Base-by-base conservation (phyloP, 345 rosid genomes). In the Xanthoceras sorbifolium region DNA sequence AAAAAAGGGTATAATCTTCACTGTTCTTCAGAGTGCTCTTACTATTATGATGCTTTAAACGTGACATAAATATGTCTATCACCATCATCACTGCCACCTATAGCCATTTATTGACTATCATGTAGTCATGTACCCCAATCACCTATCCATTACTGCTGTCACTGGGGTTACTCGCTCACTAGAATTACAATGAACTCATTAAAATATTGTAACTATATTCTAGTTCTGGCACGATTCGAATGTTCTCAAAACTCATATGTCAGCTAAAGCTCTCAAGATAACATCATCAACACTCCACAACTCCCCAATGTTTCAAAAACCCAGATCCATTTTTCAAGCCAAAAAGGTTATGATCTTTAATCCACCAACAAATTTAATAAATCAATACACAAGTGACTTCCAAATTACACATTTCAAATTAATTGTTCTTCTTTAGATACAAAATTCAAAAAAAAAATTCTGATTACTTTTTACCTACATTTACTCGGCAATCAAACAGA, bases 401-500 rank as follows among this genome's bases (percentile, higher is more conserved):
- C 28, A 62, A 62, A 62, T 68, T 26, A 28, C 60, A 44, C 18
- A 46, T 28, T 62, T 62, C 69, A 62, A 44, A 5, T 4, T 10
- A 26, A 44, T 10, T 42, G 42, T 38, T 20, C 15, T 44, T 44
- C 15, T 50, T 42, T 52, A 48, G 31, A 25, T 48, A 12, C 62
- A 46, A 74, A 74, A 29, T 28, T 74, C 48, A 3, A 29, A 55
- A 60, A 50, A 25, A 20, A 25, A n/a, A 73, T 17, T 18, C 15
- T 20, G 57, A 60, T 52, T 9, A 14, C 1, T 66, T 36, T 55
- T 66, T 12, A 34, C 64, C 66, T 64, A 38, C 66, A 55, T 55
- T 76, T 67, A 25, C 72, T 75, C 40, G 34, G 25, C 71, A 75
- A 66, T 32, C 50, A 68, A 76, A 64, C 40, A 83, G 25, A 65